Evolutionary conservation across 805 yeast genomes (phyloP).

Genomic region (Starmerella khaoyaiensis): DNA sequence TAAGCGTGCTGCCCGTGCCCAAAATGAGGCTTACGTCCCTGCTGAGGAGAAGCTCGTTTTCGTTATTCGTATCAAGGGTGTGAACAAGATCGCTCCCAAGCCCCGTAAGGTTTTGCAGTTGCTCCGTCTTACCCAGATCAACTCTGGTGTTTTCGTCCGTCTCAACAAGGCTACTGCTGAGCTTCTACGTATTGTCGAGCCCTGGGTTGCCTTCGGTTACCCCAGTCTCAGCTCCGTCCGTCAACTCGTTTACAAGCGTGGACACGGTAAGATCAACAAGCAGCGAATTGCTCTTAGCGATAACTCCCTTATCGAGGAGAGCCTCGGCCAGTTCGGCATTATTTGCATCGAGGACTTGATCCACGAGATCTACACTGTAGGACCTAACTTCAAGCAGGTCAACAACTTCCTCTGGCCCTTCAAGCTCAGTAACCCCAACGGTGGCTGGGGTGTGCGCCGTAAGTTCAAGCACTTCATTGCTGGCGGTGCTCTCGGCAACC

Average conservation of each 20-base stretch:
- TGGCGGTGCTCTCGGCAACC: constrained; percentile 98
- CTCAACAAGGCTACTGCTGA: constrained; percentile 91
- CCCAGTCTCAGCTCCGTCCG: constrained; percentile 85
- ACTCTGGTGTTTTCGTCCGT: constrained; percentile 89
- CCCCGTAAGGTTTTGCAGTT: constrained; percentile 95
- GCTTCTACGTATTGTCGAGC: constrained; percentile 86
- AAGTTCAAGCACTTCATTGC: constrained; percentile 94
- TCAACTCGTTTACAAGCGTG: constrained; percentile 93
- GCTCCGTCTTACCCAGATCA: constrained; percentile 84
- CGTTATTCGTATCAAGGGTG: constrained; percentile 98
- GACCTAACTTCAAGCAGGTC: constrained; percentile 97
- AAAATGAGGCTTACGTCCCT: constrained; percentile 84
- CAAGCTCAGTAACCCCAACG: constrained; percentile 91
- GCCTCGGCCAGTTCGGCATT: constrained; percentile 87
- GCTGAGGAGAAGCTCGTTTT: constrained; percentile 91
- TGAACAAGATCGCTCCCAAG: constrained; percentile 96
- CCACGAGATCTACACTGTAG: constrained; percentile 92
- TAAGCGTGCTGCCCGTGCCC: constrained; percentile 75
- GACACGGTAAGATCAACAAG: constrained; percentile 92
- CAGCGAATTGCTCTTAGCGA: constrained; percentile 86
- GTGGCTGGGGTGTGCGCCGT: constrained; percentile 96
- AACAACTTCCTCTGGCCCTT: constrained; percentile 98
- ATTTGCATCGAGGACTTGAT: constrained; percentile 83
- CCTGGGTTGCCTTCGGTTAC: constrained; percentile 96
- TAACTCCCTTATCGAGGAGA: constrained; percentile 76